phyloP scores from a whole-genome alignment of 805 yeast genomes.

The Debaryomyces hansenii region DNA sequence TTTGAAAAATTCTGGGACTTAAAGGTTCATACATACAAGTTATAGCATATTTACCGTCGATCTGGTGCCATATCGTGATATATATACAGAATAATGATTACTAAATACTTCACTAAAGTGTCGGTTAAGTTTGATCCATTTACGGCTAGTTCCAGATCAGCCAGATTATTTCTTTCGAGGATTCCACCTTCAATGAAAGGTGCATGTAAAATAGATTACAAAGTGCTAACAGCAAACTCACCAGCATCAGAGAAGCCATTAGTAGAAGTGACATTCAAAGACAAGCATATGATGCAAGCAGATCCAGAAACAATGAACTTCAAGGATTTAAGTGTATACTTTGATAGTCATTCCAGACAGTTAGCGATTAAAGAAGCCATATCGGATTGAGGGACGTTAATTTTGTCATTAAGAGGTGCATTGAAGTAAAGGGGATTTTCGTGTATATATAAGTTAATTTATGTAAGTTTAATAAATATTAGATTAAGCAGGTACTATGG shows the following conservation, averaged over 20 bases:
- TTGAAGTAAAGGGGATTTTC: too few species aligned
- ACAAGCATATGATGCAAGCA: slow-evolving; percentile 65
- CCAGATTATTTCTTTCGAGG: slow-evolving; percentile 75
- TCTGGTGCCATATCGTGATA: too few species aligned
- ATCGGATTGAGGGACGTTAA: slow-evolving; percentile 12
- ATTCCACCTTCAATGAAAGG: slow-evolving; percentile 75
- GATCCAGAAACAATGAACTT: slow-evolving; percentile 62
- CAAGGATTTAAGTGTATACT: slow-evolving; percentile 60
- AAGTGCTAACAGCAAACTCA: slow-evolving; percentile 51
- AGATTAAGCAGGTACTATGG: too few species aligned
- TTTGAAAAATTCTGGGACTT: not conserved
- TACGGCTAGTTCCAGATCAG: slow-evolving; percentile 69
- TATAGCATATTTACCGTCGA: too few species aligned
- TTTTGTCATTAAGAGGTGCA: too few species aligned
- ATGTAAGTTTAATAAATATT: too few species aligned
- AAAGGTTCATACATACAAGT: too few species aligned
- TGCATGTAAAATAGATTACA: slow-evolving; percentile 57
- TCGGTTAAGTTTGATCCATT: slow-evolving; percentile 78
- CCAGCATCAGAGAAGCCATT: slow-evolving; percentile 46
- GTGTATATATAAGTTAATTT: too few species aligned
- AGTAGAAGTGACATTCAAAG: slow-evolving; percentile 77
- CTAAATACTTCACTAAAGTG: slow-evolving; percentile 82
- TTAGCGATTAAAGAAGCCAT: slow-evolving; percentile 74
- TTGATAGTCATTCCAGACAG: slow-evolving; percentile 82
- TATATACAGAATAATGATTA: slow-evolving; percentile 58